Percentiles rank a stretch among this genome's conserved stretches.
Conservation (phyloP, 768 basidiomycete genomes). For the Coprinellus aureogranulatus region DNA sequence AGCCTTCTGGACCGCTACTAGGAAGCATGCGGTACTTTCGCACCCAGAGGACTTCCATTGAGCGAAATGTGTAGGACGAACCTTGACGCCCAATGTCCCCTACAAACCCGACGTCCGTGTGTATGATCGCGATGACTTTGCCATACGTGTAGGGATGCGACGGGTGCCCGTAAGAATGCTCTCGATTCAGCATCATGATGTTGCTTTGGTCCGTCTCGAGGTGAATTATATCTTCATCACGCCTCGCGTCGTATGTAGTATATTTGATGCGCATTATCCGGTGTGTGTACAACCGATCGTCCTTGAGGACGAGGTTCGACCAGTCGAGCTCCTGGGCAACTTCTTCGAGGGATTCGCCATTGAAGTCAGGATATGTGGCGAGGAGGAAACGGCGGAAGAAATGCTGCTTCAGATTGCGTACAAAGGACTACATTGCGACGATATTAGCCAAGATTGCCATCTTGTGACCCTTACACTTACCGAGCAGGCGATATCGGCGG, state of each 20-base stretch:
- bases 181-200: neutral
- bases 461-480: neutral
- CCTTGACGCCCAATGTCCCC: neutral
- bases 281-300: neutral
- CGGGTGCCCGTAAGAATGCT: slow-evolving; percentile 16
- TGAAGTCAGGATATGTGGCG: neutral
- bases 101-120: slow-evolving; percentile 12
- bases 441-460: neutral
- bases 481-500: neutral
- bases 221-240: slow-evolving; percentile 2
- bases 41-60: slow-evolving; percentile 1
- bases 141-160: slow-evolving; percentile 22
- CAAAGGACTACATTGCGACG: neutral
- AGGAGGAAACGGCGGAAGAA: neutral
- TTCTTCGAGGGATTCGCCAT: neutral
- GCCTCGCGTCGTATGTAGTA: slow-evolving; percentile 1
- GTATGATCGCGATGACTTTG: slow-evolving; percentile 18
- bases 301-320: neutral
- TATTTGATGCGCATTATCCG: slow-evolving; percentile 3
- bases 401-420: neutral
- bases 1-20: neutral
- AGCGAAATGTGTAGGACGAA: neutral
- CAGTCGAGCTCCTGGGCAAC: neutral
- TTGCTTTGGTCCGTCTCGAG: neutral
- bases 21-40: neutral